These are phyloP conservation scores for Stemphylium vesicarium DNA, from an alignment of 2,329 filamentous ascomycete genomes.

Conservation along the genomic window DNA sequence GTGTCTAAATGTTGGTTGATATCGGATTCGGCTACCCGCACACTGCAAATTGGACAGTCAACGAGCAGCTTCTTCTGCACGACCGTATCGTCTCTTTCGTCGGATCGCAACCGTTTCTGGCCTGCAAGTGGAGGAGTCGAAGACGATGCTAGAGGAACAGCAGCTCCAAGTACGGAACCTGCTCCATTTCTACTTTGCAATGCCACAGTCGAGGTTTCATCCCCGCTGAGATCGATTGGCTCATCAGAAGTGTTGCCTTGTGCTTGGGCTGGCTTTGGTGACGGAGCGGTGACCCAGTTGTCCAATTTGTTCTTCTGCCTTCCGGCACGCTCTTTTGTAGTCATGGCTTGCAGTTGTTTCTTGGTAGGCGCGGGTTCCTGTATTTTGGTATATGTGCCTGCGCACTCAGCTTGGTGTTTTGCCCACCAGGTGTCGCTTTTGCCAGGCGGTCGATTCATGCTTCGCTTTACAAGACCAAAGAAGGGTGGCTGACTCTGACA, in stretches of 20 bases:
- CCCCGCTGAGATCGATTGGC: slow-evolving; percentile 15
- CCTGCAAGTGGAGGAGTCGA: slow-evolving; percentile 6
- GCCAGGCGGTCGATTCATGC: slow-evolving; percentile 54
- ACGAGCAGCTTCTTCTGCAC: slow-evolving; percentile 34
- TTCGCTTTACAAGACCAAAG: slow-evolving; percentile 55
- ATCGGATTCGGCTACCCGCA: slow-evolving; percentile 32
- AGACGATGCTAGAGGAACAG: not conserved
- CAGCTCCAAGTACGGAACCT: slow-evolving; percentile 7
- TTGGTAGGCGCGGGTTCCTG: slow-evolving; percentile 52
- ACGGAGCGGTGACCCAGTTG: slow-evolving; percentile 44
- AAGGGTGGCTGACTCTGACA: slow-evolving; percentile 49
- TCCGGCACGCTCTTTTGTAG: slow-evolving; percentile 50
- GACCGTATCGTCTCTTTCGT: slow-evolving; percentile 16
- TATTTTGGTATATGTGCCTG: slow-evolving; percentile 51
- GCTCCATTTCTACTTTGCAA: slow-evolving; percentile 18
- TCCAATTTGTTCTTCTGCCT: slow-evolving; percentile 55
- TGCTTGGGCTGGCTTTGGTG: slow-evolving; percentile 6
- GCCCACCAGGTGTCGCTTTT: slow-evolving; percentile 53
- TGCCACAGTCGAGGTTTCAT: slow-evolving; percentile 8
- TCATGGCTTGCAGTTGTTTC: slow-evolving; percentile 50
- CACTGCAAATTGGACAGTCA: slow-evolving; percentile 50
- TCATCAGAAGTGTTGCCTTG: slow-evolving; percentile 21
- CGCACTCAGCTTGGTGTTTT: slow-evolving; percentile 50
- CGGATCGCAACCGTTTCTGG: slow-evolving; percentile 29
- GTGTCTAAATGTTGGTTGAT: slow-evolving; percentile 52